Percentiles rank a stretch among this genome's conserved stretches.
Evolutionary conservation across 2,329 filamentous ascomycete genomes (phyloP).

Genomic region (Hypoxylon sp.): DNA sequence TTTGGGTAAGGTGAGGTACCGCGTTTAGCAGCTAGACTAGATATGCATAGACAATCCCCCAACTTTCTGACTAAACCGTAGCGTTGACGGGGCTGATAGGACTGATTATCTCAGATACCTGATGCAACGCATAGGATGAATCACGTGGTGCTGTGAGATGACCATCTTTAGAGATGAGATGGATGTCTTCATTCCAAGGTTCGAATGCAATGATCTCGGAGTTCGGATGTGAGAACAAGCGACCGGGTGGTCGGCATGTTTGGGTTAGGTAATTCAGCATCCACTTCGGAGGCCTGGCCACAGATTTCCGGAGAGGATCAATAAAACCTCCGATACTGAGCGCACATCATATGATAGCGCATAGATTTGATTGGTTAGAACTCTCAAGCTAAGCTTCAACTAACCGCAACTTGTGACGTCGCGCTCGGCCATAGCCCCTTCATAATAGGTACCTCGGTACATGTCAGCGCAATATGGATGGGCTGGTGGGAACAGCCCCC

Average conservation of each 20-base stretch:
- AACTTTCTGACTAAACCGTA: neutral
- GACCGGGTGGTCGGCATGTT: constrained; percentile 17
- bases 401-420: constrained; percentile 29
- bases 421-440: constrained; percentile 5
- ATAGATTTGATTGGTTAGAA: constrained; percentile 6
- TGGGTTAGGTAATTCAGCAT: neutral
- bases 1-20: neutral
- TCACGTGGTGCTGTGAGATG: neutral
- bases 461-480: constrained; percentile 4
- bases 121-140: neutral
- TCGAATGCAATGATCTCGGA: neutral
- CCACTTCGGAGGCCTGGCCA: neutral
- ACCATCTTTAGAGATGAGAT: neutral
- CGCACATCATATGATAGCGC: neutral
- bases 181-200: neutral
- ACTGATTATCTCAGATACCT: neutral
- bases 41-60: neutral
- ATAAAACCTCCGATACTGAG: constrained; percentile 7
- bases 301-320: constrained; percentile 19
- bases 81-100: constrained; percentile 22
- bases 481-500: constrained; percentile 8
- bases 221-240: neutral
- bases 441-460: constrained; percentile 20
- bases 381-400: constrained; percentile 11
- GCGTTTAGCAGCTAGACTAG: neutral